Evolutionary conservation across 1,139 yeast genomes (phyloP).

Genomic region (Insectozyma bohioensis): DNA sequence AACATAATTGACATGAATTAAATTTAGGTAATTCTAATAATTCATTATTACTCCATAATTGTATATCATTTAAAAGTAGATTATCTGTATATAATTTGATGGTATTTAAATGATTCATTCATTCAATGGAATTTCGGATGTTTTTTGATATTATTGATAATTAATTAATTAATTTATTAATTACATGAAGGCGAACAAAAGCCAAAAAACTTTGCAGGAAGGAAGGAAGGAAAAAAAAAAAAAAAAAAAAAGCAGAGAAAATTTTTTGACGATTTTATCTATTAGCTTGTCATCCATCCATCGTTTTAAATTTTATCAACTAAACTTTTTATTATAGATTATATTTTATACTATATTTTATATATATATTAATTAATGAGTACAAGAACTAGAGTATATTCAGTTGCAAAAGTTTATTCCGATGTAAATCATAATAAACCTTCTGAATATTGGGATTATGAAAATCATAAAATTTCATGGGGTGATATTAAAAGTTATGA

Average conservation of each 20-base stretch:
- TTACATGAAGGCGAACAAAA: no score
- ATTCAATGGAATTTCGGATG: no score
- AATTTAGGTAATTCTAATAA: slow-evolving; percentile 11
- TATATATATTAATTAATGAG: no score
- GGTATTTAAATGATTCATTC: slow-evolving; percentile 2
- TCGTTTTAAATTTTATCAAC: no score
- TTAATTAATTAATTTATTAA: no score
- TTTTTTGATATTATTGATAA: no score
- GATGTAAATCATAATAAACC: slow-evolving; percentile 82
- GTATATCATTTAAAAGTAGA: slow-evolving; percentile 22
- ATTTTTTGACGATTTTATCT: no score
- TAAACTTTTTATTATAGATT: no score
- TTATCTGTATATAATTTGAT: slow-evolving; percentile 1
- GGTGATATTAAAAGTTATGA: slow-evolving; percentile 80
- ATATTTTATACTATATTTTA: no score
- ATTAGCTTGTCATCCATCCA: no score
- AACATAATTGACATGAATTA: slow-evolving; percentile 7
- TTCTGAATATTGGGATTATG: slow-evolving; percentile 92
- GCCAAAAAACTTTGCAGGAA: neutral
- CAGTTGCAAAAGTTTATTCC: slow-evolving; percentile 85
- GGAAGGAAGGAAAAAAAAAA: slow-evolving; percentile 2
- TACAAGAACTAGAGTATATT: slow-evolving; percentile 37
- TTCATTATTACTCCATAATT: slow-evolving; percentile 23
- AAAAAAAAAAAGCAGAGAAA: slow-evolving; percentile 6
- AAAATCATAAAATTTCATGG: slow-evolving; percentile 68